Percentiles rank a stretch among this genome's conserved stretches.
phyloP scores from a whole-genome alignment of 495 filamentous ascomycete genomes.

The Xeromyces bisporus region DNA sequence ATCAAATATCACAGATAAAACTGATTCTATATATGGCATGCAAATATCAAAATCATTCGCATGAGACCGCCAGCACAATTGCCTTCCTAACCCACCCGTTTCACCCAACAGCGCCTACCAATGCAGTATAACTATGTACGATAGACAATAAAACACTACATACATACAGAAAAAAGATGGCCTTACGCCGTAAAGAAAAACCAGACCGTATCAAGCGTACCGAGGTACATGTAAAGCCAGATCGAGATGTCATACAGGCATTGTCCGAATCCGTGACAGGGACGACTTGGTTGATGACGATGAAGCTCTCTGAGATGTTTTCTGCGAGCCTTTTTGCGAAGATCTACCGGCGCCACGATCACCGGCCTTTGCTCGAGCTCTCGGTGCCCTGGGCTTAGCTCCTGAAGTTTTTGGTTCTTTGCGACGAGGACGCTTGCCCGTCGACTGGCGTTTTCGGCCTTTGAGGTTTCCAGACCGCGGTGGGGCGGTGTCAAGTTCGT shows the following conservation, averaged over 20 bases:
- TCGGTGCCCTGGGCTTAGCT: conserved; percentile 7
- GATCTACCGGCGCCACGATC: conserved; percentile 13
- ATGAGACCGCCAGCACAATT: too few species aligned
- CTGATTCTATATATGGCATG: too few species aligned
- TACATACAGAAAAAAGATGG: not conserved
- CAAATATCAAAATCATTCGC: too few species aligned
- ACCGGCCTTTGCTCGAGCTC: conserved; percentile 12
- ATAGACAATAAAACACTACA: not conserved
- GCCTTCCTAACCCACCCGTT: not conserved
- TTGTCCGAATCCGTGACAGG: conserved; percentile 27
- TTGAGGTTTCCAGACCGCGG: conserved; percentile 9
- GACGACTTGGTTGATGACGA: conserved; percentile 10
- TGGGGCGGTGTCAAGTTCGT: conserved; percentile 10
- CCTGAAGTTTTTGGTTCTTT: conserved; percentile 5
- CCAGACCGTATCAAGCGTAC: too few species aligned
- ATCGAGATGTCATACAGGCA: conserved; percentile 19
- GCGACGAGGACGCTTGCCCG: conserved; percentile 14
- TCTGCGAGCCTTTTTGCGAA: conserved; percentile 13
- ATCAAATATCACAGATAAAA: too few species aligned
- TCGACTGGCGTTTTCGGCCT: conserved; percentile 13
- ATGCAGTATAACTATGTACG: not conserved
- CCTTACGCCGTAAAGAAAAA: too few species aligned
- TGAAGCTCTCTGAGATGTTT: not conserved
- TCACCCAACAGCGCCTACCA: conserved; percentile 1
- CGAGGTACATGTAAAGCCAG: not conserved